These are phyloP conservation scores for Vigna hirtella DNA, from an alignment of 306 rosid genomes.

Conservation along the genomic window DNA sequence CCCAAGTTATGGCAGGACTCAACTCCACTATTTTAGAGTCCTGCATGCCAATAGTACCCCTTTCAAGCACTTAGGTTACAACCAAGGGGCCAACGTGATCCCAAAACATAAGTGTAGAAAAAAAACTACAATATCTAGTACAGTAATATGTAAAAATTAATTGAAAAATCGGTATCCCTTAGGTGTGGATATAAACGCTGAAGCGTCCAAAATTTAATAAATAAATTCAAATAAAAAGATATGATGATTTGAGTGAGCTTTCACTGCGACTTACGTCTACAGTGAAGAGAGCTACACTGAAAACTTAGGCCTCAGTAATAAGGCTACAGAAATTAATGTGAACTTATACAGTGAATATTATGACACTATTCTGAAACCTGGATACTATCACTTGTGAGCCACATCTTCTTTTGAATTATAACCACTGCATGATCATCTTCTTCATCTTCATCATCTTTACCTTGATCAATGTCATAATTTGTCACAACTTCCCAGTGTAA, in stretches of 20 bases:
- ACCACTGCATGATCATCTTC: constrained; percentile 49
- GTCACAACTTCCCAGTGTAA: constrained; percentile 81
- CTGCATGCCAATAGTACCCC: neutral
- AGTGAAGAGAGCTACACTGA: constrained; percentile 26
- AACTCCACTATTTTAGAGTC: neutral
- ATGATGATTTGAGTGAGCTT: constrained; percentile 21
- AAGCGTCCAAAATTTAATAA: neutral
- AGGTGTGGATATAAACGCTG: neutral
- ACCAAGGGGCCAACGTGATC: neutral
- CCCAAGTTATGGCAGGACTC: neutral
- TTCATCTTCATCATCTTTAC: constrained; percentile 36
- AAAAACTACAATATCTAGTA: neutral
- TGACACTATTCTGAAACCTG: constrained; percentile 52
- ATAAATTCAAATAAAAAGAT: constrained; percentile 16
- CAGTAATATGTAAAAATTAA: neutral
- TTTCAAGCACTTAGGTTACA: neutral
- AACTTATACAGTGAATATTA: neutral
- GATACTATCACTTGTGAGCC: constrained; percentile 68
- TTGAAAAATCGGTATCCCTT: constrained; percentile 1
- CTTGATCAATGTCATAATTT: constrained; percentile 43
- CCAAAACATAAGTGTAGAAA: neutral
- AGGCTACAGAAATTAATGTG: neutral
- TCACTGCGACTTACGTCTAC: constrained; percentile 36
- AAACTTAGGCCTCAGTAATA: constrained; percentile 4
- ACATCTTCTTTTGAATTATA: constrained; percentile 72